These are phyloP conservation scores for Patellaria atrata DNA, from an alignment of 495 filamentous ascomycete species.

Conservation along the genomic window DNA sequence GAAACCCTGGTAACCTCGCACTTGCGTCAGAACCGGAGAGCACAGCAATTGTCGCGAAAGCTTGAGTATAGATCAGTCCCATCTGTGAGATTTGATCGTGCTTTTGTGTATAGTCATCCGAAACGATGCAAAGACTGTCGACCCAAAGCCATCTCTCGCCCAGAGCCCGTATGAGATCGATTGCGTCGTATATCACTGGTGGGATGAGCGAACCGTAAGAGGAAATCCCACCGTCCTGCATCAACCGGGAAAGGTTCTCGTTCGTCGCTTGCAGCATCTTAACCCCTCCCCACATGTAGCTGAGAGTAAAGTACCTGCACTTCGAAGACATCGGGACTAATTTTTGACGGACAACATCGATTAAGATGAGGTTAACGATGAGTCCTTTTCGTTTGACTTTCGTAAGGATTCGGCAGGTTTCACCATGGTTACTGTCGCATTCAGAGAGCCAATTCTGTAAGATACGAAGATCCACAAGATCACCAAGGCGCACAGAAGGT, in stretches of 20 bases:
- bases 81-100: conserved; percentile 5
- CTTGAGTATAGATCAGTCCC: conserved; percentile 5
- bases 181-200: conserved; percentile 6
- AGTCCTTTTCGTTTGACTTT: no score
- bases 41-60: conserved; percentile 8
- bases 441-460: no score
- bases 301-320: conserved; percentile 1
- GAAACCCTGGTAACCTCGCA: neutral
- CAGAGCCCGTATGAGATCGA: neutral
- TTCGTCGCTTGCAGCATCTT: neutral
- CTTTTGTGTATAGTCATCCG: conserved; percentile 4
- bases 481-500: no score
- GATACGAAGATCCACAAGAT: no score
- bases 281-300: conserved; percentile 5
- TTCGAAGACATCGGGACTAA: neutral
- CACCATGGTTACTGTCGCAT: no score
- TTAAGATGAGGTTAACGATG: no score
- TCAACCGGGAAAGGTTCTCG: neutral
- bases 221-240: neutral
- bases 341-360: no score
- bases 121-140: conserved; percentile 11
- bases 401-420: no score
- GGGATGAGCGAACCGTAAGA: neutral
- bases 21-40: neutral
- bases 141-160: conserved; percentile 11